Base-by-base conservation (phyloP, 768 basidiomycete species). In the Trametes elegans region DNA sequence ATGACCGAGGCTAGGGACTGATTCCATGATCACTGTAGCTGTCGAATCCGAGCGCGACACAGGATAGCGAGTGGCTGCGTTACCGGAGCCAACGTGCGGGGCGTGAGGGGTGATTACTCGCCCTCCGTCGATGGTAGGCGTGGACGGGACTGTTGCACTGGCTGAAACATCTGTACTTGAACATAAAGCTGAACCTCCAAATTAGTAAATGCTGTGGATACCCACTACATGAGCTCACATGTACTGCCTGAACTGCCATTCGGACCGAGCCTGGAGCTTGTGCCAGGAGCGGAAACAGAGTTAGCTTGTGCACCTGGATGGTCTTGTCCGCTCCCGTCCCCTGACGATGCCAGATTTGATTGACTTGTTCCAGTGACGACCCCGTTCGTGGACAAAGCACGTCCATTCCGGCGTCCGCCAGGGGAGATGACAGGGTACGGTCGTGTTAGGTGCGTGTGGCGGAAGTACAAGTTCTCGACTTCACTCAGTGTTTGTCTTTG, bases 391-490 rank as follows among this genome's bases (percentile, higher is more conserved):
- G 57, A 46, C 10, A 34, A 11, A 14, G 46, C 45, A 16, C 57
- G 57, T 10, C 54, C 51, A 10, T 45, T 55, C 23, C 59, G 49
- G n/a, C 59, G 56, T 2, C 59, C 62, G 18, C 58, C 62, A 5
- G 62, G 49, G 8, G 57, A 55, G 5, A 60, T 55, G 24, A 60
- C 54, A 14, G 60, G 58, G 31, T 48, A 58, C 1, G 59, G 57
- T 13, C 59, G 62, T 4, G 58, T 39, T 42, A 57, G 59, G 29
- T 86, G 83, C 0, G 86, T 85, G 64, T 86, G 84, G 44, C 83
- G 84, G 63, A 90, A 90, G 73, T 89, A 90, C 8, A 90, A 74
- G 63, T 90, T 90, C 68, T 90, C 88, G 5, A 90, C 88, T 70
- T 90, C 88, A 63, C 87, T 88, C 48, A 90, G 70, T 41, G 78